Base-by-base conservation (phyloP, 768 basidiomycete species). In the Kwoniella bestiolae region DNA sequence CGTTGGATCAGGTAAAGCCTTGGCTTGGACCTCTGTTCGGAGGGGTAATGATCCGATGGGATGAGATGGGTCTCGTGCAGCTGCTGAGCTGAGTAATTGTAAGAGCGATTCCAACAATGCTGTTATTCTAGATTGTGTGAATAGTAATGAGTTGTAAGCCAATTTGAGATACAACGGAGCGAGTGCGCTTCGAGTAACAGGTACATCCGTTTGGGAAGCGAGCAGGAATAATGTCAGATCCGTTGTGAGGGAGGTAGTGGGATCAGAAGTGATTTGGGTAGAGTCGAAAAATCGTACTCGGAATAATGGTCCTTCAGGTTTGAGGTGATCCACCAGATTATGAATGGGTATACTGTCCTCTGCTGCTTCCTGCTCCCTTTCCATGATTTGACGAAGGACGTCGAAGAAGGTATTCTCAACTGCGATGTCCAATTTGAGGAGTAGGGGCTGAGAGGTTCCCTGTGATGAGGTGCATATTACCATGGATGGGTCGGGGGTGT, bases 211-310 rank as follows among this genome's bases (percentile, higher is more conserved):
- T 14, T 89, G 85, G 5, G 89, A 90, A 26, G 79, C 75, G 12
- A 75, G 69, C 47, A 97, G 87, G 81, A 93, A 94, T 70, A 98
- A 83, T 18, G 94, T 96, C 66, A 97, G 85, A 79, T 97, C 94
- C n/a, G 94, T 90, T 5, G 91, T 92, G 64, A 91, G 83, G 68
- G 87, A 89, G 0, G 94, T 94, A 0, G 71, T 66, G 18, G 73
- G 57, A 66, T 78, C 73, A 3, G 61, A 67, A 29, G 72, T 65
- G 18, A 74, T 70, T 44, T 72, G 69, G 0, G 72, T 74, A 16
- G 88, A 45, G 85, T 97, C 94, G 79, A 96, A 93, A 84, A 97
- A 96, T n/a, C 94, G 88, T 45, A 96, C 93, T 56, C 94, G 87
- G 83, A 96, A 97, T 28, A 97, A 84, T 21, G 82, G 80, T 35